Evolutionary conservation across 2,329 filamentous ascomycete species (phyloP), one percentile per base, ranked within the genome.

Genomic region (Verticillium zaregamsianum): DNA sequence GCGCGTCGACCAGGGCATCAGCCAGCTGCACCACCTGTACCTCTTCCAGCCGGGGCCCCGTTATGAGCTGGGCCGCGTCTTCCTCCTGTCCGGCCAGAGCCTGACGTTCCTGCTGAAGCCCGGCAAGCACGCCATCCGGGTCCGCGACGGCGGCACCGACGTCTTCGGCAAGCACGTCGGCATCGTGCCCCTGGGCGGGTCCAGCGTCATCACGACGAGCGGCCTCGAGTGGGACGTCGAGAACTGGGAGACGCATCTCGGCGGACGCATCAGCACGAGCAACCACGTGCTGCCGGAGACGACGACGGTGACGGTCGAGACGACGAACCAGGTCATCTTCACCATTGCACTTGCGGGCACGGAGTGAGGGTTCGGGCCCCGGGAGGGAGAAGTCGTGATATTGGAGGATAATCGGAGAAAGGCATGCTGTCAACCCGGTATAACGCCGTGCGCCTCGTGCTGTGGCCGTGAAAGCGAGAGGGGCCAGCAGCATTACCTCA

Each of bases 161-260:
- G 74, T 84, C 2, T 91, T 97, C 68, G 91, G 85, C 7, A 89
- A 91, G 72, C 87, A 96, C 71, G 84, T 96, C 33, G 95, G 95
- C 11, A 91, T 99, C 65, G 80, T 99, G 45, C 95, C 95, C 0
- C 77, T 98, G 25, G 90, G 88, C 61, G 91, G 89, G n/a, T 86
- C 88, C 3, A 89, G 91, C 56, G 74, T 82, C n/a, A 92, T 99
- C 68, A 89, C 87, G 8, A 96, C 92, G 0, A 77, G 80, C 15
- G 95, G 95, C 0, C 79, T 98, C 23, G 89, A 96, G 72, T 99
- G 95, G 95, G 93, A 99, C 75, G 91, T 99, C 1, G 72, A 81
- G 63, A 80, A 92, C 63, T 97, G 94, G 93, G 77, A 84, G 66
- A 97, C 90, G 1, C 81, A 85, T 69, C 90, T 95, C 71, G 90